Evolutionary conservation across 495 filamentous ascomycete species (phyloP).

Genomic region (Neurospora terricola): DNA sequence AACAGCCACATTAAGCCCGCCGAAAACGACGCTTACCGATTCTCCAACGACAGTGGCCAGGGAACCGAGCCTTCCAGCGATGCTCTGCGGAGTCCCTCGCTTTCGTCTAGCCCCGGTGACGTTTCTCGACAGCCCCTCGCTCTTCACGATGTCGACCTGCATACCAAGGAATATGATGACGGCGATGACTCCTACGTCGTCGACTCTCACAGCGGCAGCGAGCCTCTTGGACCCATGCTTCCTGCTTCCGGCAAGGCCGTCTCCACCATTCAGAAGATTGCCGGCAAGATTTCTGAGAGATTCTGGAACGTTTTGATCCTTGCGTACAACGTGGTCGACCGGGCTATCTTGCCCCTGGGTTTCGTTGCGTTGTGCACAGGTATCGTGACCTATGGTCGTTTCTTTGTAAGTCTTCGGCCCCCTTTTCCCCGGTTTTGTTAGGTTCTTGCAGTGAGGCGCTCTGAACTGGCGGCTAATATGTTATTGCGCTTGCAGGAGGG

Average conservation of each 20-base stretch:
- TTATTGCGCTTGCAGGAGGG: slow-evolving; percentile 12
- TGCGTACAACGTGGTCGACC: slow-evolving; percentile 32
- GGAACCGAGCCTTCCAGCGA: slow-evolving; percentile 67
- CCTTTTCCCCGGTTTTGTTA: neutral
- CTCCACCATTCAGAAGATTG: slow-evolving; percentile 20
- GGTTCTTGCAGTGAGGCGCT: slow-evolving; percentile 34
- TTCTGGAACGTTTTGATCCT: slow-evolving; percentile 34
- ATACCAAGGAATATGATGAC: slow-evolving; percentile 35
- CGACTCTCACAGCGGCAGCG: slow-evolving; percentile 8
- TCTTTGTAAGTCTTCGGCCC: slow-evolving; percentile 39
- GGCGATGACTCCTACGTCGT: slow-evolving; percentile 28
- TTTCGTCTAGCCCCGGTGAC: slow-evolving; percentile 46
- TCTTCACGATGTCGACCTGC: slow-evolving; percentile 33
- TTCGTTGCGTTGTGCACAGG: slow-evolving; percentile 52
- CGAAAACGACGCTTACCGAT: slow-evolving; percentile 42
- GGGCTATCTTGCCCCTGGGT: slow-evolving; percentile 41
- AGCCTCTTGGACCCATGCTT: slow-evolving; percentile 16
- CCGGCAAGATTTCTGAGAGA: slow-evolving; percentile 29
- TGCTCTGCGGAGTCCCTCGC: slow-evolving; percentile 53
- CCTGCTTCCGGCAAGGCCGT: slow-evolving; percentile 7
- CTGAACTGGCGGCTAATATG: slow-evolving; percentile 17
- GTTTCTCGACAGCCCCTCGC: slow-evolving; percentile 31
- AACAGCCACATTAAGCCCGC: slow-evolving; percentile 31
- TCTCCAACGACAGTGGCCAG: slow-evolving; percentile 82
- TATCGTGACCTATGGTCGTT: slow-evolving; percentile 45